A percentile compares a stretch with the other conserved stretches of the same genome.
phyloP scores from a whole-genome alignment of 768 basidiomycete genomes.

The Sistotremastrum suecicum region DNA sequence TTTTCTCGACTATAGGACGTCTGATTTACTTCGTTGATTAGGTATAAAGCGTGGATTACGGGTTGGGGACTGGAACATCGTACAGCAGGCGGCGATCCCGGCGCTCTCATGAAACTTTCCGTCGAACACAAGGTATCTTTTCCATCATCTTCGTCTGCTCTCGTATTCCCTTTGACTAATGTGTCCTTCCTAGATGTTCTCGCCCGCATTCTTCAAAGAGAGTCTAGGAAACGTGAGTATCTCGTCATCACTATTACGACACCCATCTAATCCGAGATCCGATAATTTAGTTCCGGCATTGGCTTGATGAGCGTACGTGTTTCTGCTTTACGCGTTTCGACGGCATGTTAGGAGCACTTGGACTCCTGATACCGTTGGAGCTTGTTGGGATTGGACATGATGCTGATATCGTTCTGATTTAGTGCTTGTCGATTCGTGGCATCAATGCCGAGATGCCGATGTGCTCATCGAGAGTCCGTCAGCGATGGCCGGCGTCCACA shows the following conservation, averaged over 20 bases:
- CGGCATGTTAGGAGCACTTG: not conserved
- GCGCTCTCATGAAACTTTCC: slow-evolving; percentile 50
- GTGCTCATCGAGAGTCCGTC: slow-evolving; percentile 54
- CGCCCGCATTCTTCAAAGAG: slow-evolving; percentile 56
- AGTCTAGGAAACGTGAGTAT: slow-evolving; percentile 35
- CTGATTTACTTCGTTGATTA: no score
- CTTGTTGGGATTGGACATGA: no score
- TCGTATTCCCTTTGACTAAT: not conserved
- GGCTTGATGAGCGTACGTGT: slow-evolving; percentile 47
- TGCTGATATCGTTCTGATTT: not conserved
- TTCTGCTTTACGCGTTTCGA: not conserved
- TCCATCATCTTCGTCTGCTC: not conserved
- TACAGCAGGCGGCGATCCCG: slow-evolving; percentile 55
- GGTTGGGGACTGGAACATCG: slow-evolving; percentile 46
- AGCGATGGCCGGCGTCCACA: slow-evolving; percentile 59
- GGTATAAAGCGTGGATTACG: slow-evolving; percentile 39
- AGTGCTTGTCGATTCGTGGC: slow-evolving; percentile 52
- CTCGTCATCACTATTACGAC: not conserved
- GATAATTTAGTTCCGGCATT: slow-evolving; percentile 35
- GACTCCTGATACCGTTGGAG: no score
- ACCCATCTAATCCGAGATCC: slow-evolving; percentile 1
- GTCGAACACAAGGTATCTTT: slow-evolving; percentile 29
- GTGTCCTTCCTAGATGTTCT: slow-evolving; percentile 39
- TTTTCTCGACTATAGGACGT: no score
- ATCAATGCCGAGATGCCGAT: slow-evolving; percentile 48